Evolutionary conservation across 2,329 filamentous ascomycete genomes (phyloP), one percentile per base, ranked within the genome.

Genomic region (Calonectria henricotiae): DNA sequence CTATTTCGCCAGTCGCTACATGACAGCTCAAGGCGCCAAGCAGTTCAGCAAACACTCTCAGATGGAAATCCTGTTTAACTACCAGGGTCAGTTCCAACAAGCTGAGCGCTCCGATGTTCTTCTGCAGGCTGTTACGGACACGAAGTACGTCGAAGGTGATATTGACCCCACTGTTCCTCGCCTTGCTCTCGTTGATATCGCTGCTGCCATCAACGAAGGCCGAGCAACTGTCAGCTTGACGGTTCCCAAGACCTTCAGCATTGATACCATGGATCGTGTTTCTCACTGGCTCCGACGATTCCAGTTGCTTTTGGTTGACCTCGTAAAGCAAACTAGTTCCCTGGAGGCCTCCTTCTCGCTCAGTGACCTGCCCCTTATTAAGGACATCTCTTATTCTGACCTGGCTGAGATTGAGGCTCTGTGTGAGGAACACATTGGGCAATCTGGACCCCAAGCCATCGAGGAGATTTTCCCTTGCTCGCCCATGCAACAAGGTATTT

Each of bases 381-480:
- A 58, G 4, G 51, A 58, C 3, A 39, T 58, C 6, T 15, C 20
- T 15, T 58, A 58, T 17, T 58, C 51, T 15, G 51, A 58, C 13
- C 32, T 58, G 3, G 35, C 51, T 5, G 51, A 58, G 6, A 58
- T 58, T 5, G 51, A 58, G 20, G 51, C 12, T 5, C 51, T 58
- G 17, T 58, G 51, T 12, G 51, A 58, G 51, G 51, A 58, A 37
- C 51, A 58, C 11, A 58, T 58, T 25, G 51, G 51, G 2, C 5
- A 25, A 17, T 58, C 51, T 9, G 51, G 51, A 25, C 51, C 51
- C 23, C 35, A 74, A 1, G 43, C 67, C 0, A 72, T 83, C 13
- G 76, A 82, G n/a, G 76, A 79, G 39, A 73, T 82, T 1, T 79
- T 77, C 15, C 81, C 81, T 1, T 82, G 77, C 54, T 78, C 81